A percentile compares a stretch with the other conserved stretches of the same genome.
Evolutionary conservation across 2,329 filamentous ascomycete genomes (phyloP).

Genomic region (Macrophomina phaseolina): DNA sequence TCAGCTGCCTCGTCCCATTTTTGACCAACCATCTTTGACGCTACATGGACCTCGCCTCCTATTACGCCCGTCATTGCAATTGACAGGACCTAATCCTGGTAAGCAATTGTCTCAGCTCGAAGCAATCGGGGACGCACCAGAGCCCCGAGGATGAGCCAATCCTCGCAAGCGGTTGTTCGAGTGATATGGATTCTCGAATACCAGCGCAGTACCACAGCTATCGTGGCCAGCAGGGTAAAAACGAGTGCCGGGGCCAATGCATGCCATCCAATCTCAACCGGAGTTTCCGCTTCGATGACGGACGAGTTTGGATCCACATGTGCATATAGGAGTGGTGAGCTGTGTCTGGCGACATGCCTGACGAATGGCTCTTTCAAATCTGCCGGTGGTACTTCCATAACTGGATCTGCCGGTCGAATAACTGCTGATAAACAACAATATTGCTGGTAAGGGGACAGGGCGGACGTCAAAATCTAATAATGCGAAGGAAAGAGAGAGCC

Average conservation of each 20-base stretch:
- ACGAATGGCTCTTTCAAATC: no score
- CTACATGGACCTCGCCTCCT: slow-evolving; percentile 30
- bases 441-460: background rate
- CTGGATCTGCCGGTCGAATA: background rate
- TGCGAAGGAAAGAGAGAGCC: background rate
- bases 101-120: background rate
- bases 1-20: background rate
- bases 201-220: slow-evolving; percentile 37
- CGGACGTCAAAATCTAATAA: background rate
- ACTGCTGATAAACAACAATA: background rate
- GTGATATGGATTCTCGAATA: slow-evolving; percentile 35
- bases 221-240: slow-evolving; percentile 35
- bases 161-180: slow-evolving; percentile 33
- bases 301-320: background rate
- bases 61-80: slow-evolving; percentile 37
- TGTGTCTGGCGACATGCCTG: background rate
- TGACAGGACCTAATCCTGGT: slow-evolving; percentile 34
- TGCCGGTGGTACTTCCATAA: background rate
- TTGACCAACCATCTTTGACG: slow-evolving; percentile 8
- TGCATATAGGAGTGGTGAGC: slow-evolving; percentile 19
- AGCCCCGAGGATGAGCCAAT: slow-evolving; percentile 37
- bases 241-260: slow-evolving; percentile 37
- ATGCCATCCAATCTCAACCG: slow-evolving; percentile 25
- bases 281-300: background rate
- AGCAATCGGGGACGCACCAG: slow-evolving; percentile 32